Percentiles rank a stretch among this genome's conserved stretches.
Conservation (phyloP, 1,139 yeast genomes). For the Debaryomyces sp. region DNA sequence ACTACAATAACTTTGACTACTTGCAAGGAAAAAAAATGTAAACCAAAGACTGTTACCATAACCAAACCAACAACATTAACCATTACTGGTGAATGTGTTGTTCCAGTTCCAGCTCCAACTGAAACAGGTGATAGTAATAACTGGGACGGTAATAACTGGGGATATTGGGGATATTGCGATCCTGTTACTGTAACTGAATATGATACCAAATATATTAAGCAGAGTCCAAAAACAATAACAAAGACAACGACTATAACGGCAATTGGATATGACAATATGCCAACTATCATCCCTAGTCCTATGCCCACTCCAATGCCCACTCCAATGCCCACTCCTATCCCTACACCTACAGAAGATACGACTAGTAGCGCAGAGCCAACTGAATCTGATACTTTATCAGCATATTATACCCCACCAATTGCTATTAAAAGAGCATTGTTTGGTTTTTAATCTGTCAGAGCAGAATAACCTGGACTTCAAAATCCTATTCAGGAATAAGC, state of each 20-base stretch:
- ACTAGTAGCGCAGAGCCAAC: background rate
- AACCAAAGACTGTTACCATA: constrained; percentile 47
- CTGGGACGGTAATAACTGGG: background rate
- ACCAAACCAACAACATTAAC: constrained; percentile 55
- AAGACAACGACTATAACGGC: background rate
- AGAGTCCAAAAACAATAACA: background rate
- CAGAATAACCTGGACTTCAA: background rate
- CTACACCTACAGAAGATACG: too few species aligned
- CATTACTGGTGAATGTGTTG: constrained; percentile 63
- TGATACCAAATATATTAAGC: background rate
- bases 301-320: background rate
- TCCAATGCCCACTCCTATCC: background rate
- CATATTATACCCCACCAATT: background rate
- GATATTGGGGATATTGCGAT: background rate
- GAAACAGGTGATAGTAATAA: background rate
- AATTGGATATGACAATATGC: background rate
- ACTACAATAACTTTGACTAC: constrained; percentile 55
- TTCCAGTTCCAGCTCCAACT: constrained; percentile 34
- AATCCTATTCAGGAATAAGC: background rate
- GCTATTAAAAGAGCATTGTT: background rate
- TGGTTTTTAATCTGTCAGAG: background rate
- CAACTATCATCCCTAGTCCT: background rate
- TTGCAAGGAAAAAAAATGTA: constrained; percentile 29
- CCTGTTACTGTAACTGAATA: background rate
- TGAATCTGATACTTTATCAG: background rate